Evolutionary conservation across 2,329 filamentous ascomycete species (phyloP).

Genomic region (Talaromyces sp.): DNA sequence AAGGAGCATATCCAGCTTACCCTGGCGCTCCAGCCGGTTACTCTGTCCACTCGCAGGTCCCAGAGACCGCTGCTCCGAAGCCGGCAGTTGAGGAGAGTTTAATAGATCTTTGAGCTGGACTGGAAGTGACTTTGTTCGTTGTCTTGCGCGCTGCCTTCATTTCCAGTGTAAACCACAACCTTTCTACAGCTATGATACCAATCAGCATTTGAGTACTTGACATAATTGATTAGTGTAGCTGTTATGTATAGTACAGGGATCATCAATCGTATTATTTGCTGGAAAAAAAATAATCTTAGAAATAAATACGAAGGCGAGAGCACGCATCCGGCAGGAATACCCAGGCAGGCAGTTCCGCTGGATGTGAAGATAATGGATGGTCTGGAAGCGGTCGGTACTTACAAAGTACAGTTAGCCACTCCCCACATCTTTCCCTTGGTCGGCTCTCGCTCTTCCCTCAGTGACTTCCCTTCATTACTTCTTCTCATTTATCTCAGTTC

Average conservation of each 20-base stretch:
- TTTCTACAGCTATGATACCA: constrained; percentile 17
- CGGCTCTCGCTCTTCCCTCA: not conserved
- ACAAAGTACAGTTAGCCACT: constrained; percentile 1
- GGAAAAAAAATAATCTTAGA: no score
- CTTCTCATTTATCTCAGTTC: not conserved
- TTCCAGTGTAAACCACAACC: not conserved
- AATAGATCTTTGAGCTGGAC: constrained; percentile 30
- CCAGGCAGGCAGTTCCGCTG: not conserved
- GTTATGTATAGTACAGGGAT: not conserved
- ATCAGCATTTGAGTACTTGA: constrained; percentile 9
- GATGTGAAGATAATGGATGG: not conserved
- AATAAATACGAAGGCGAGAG: not conserved
- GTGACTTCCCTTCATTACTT: not conserved
- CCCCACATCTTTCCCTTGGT: not conserved
- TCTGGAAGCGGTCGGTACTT: not conserved
- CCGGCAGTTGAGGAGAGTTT: constrained; percentile 31
- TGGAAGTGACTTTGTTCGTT: constrained; percentile 9
- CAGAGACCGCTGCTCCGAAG: constrained; percentile 24
- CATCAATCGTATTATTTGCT: not conserved
- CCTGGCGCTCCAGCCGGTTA: constrained; percentile 15
- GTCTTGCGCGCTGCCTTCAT: not conserved
- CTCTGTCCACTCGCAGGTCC: constrained; percentile 21
- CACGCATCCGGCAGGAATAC: not conserved
- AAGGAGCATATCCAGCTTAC: constrained; percentile 20
- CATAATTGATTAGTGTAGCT: constrained; percentile 1